These are phyloP conservation scores for Carex sylvatica DNA, from an alignment of 202 grass and related monocot species.

Conservation along the genomic window DNA sequence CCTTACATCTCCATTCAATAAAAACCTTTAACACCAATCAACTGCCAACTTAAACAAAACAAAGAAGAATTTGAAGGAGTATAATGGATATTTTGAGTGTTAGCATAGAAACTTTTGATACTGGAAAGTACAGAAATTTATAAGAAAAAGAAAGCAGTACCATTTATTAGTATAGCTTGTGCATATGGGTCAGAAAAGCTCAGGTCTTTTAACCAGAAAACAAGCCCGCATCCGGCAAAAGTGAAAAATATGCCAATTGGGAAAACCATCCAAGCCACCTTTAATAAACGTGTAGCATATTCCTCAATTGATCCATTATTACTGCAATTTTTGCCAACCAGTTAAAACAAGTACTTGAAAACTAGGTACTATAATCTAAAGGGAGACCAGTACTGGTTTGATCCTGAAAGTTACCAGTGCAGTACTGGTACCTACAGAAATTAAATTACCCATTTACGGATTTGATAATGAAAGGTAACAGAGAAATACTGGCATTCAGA, in stretches of 20 bases:
- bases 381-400: not conserved
- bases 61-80: not conserved
- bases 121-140: not conserved
- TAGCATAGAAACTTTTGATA: not conserved
- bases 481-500: constrained; percentile 2
- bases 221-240: constrained; percentile 54
- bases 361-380: not conserved
- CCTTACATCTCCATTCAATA: constrained; percentile 6
- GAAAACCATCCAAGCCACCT: constrained; percentile 87
- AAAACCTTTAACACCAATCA: not conserved
- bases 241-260: constrained; percentile 86
- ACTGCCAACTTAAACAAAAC: constrained; percentile 20
- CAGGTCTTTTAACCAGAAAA: constrained; percentile 68
- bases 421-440: constrained; percentile 3
- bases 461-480: not conserved
- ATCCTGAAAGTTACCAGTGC: not conserved
- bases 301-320: constrained; percentile 52
- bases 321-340: constrained; percentile 47
- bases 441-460: not conserved
- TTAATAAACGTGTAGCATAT: constrained; percentile 58
- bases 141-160: constrained; percentile 41
- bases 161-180: constrained; percentile 80
- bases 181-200: constrained; percentile 77
- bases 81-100: not conserved
- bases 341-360: constrained; percentile 17